Evolutionary conservation across 2,329 filamentous ascomycete species (phyloP), one percentile per base, ranked within the genome.

Genomic region (Arthrobotrys megalospora): DNA sequence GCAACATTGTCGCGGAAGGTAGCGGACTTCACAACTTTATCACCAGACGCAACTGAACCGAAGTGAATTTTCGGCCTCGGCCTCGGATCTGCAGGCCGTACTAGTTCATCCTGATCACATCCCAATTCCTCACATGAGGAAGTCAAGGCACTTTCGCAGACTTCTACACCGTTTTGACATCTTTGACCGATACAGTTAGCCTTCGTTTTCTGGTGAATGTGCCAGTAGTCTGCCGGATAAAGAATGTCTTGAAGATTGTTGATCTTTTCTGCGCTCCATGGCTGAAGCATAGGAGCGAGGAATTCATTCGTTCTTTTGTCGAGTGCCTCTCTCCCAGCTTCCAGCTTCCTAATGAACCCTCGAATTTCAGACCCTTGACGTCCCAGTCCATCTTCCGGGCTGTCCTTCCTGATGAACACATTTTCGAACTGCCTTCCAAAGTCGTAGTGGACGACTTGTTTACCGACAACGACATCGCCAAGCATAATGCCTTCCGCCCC

Each of bases 21-120:
- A 11, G 77, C 83, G 6, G 83, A 83, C 45, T 83, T 85, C 80
- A 86, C 84, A 7, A 86, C 83, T 2, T 80, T 73, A 50, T 85
- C 81, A 8, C 82, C 83, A 2, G 81, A 82, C 1, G 82, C 83
- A 8, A 86, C 81, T 0, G 58, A 65, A 14, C 84, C 84, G 63
- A 84, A 83, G 47, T 84, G 82, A 11, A 84, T 45, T 21, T n/a
- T 53, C 2, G 69, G 60, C 6, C 14, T 62, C 2, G 6, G 65
- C 10, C 60, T 67, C 6, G 50, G 55, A 0, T 67, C 52, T 0
- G 50, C n/a, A 0, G 52, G 70, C 3, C 38, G 43, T 32, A 78
- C n/a, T 8, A 32, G 5, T 8, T 41, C 34, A 8, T 10, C 19
- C 3, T 8, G 7, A 11, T 67, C 24, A 16, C 70, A 67, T 12